Evolutionary conservation across 2,329 filamentous ascomycete genomes (phyloP).

Genomic region (Penicillium oxalicum): DNA sequence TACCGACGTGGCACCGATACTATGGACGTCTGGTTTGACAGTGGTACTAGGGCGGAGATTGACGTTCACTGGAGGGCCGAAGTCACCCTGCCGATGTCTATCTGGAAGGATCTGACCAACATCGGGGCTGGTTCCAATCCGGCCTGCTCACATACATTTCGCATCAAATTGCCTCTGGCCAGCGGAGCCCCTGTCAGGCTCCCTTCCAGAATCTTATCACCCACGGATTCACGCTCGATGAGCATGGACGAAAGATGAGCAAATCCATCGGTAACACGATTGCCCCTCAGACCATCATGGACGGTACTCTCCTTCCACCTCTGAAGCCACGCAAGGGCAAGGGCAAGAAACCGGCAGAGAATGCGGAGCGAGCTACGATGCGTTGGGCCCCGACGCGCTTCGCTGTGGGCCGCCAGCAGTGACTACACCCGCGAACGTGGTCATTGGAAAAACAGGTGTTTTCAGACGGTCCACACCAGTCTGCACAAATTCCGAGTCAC

Average conservation of each 20-base stretch:
- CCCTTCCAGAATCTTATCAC: slow-evolving; percentile 90
- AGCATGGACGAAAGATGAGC: slow-evolving; percentile 94
- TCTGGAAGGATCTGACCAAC: slow-evolving; percentile 90
- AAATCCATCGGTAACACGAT: slow-evolving; percentile 92
- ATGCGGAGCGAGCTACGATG: slow-evolving; percentile 51
- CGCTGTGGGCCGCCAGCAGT: slow-evolving; percentile 86
- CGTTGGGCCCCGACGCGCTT: slow-evolving; percentile 77
- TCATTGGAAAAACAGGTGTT: slow-evolving; percentile 69
- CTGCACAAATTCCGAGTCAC: slow-evolving; percentile 84
- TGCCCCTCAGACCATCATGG: slow-evolving; percentile 73
- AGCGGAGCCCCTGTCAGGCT: slow-evolving; percentile 41
- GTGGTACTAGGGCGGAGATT: slow-evolving; percentile 73
- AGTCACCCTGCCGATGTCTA: slow-evolving; percentile 67
- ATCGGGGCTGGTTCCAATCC: slow-evolving; percentile 98
- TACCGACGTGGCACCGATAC: slow-evolving; percentile 82
- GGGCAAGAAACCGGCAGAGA: slow-evolving; percentile 39
- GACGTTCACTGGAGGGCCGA: slow-evolving; percentile 25
- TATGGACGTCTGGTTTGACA: slow-evolving; percentile 99
- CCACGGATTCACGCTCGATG: slow-evolving; percentile 89
- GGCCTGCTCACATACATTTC: slow-evolving; percentile 83
- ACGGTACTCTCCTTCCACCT: slow-evolving; percentile 69
- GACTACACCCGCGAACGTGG: slow-evolving; percentile 90
- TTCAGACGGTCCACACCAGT: slow-evolving; percentile 68
- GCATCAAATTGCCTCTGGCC: slow-evolving; percentile 37
- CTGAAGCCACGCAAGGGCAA: slow-evolving; percentile 58